Base-by-base conservation (phyloP, 176 grass and related monocot genomes). In the Hyparrhenia diplandra region DNA sequence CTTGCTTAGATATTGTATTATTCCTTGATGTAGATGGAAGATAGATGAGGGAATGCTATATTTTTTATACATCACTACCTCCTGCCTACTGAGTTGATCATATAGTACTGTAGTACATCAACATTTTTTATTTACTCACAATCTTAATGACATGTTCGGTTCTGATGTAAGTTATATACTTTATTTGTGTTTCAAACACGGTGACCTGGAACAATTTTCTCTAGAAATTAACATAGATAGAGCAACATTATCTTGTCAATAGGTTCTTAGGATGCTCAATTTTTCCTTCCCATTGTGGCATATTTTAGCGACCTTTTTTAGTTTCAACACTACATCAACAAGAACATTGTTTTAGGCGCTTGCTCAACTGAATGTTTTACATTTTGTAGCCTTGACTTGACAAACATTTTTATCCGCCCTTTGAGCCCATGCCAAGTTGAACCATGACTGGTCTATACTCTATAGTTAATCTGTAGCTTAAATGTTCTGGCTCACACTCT, bases 21-120 rank as follows among this genome's bases (percentile, higher is more conserved):
- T 77, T 85, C 16, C 2, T 80, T 84, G 58, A 14, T 65, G 10
- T 31, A 36, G 16, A 70, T 36, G 30, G 49, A 75, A 72, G 31
- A 74, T 73, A 79, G 46, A 51, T 51, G 18, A 45, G 83, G 54
- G 11, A 30, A 21, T 58, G 5, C 1, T 77, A 24, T 42, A n/a
- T 82, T 81, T 66, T 10, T 71, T 80, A 24, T 25, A 1, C 31
- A 14, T 67, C 35, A 67, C 8, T 12, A 77, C 69, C 30, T 69
- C 41, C 17, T 65, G 20, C 32, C 16, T 37, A 14, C 42, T 71
- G 13, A 64, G 7, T 81, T 69, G 36, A 82, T 21, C 49, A n/a
- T n/a, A 24, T 35, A 71, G 34, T 24, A 81, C 34, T 64, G 14
- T 42, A 37, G 18, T 45, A 80, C n/a, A 5, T 37, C 25, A 41